Evolutionary conservation across 306 rosid species (phyloP).

Genomic region (Hippophae gyantsensis): DNA sequence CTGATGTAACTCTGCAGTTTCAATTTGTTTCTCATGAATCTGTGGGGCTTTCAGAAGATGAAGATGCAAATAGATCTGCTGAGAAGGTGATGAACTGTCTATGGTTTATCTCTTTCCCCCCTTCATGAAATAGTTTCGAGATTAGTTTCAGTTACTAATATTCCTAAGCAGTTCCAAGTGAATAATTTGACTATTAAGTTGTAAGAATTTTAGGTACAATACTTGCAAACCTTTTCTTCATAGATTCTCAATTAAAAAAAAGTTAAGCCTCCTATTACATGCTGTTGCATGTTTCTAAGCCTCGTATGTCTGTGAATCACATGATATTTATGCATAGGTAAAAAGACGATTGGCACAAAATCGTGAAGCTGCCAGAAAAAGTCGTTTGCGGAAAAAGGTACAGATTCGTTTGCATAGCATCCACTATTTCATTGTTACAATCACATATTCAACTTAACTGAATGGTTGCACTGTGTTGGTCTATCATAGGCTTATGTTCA

Average conservation of each 20-base stretch:
- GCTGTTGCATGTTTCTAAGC: too few species aligned
- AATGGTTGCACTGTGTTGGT: slow-evolving; percentile 10
- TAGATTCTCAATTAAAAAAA: too few species aligned
- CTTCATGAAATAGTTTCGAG: too few species aligned
- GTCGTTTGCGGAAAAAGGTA: slow-evolving; percentile 74
- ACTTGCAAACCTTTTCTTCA: too few species aligned
- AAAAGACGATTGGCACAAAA: slow-evolving; percentile 74
- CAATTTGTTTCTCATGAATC: slow-evolving; percentile 47
- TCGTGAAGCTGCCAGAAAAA: slow-evolving; percentile 84
- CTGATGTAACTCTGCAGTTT: slow-evolving; percentile 28
- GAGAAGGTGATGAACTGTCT: slow-evolving; percentile 50
- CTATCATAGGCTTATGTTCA: slow-evolving; percentile 70
- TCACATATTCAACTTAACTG: neutral
- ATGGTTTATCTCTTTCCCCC: neutral
- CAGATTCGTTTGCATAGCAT: slow-evolving; percentile 7
- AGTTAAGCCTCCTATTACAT: too few species aligned
- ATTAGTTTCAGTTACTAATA: too few species aligned
- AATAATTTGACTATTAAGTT: too few species aligned
- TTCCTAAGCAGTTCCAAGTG: too few species aligned
- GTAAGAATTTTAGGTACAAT: too few species aligned
- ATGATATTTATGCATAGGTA: slow-evolving; percentile 26
- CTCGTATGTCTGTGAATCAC: neutral
- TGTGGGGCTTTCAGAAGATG: slow-evolving; percentile 38
- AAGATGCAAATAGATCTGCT: slow-evolving; percentile 40
- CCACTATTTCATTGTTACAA: neutral